These are phyloP conservation scores for Diplodia sapinea DNA, from an alignment of 2,329 filamentous ascomycete species.

Conservation along the genomic window DNA sequence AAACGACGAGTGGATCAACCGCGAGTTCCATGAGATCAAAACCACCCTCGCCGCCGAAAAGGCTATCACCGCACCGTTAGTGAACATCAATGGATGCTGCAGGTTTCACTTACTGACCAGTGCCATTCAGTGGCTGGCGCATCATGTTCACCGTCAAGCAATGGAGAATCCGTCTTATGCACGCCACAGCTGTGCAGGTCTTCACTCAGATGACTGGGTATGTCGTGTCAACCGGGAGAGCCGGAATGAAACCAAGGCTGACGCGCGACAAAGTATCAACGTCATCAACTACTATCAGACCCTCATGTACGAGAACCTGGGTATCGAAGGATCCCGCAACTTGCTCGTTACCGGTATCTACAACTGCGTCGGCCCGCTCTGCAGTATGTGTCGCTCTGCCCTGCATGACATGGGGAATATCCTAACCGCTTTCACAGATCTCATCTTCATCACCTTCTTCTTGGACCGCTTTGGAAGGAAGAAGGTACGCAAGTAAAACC, in stretches of 20 bases:
- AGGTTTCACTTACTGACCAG: slow-evolving; percentile 11
- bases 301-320: slow-evolving; percentile 63
- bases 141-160: slow-evolving; percentile 64
- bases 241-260: not conserved
- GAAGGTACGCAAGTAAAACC: not conserved
- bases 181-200: slow-evolving; percentile 67
- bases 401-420: not conserved
- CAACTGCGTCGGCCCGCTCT: slow-evolving; percentile 63
- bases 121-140: slow-evolving; percentile 51
- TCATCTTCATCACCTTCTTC: slow-evolving; percentile 65
- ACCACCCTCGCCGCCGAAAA: slow-evolving; percentile 66
- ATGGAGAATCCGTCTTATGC: slow-evolving; percentile 67
- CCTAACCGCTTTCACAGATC: slow-evolving; percentile 42
- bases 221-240: slow-evolving; percentile 1
- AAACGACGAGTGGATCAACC: slow-evolving; percentile 64
- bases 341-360: slow-evolving; percentile 66
- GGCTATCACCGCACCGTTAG: slow-evolving; percentile 54
- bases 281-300: slow-evolving; percentile 69
- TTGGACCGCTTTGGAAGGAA: slow-evolving; percentile 57
- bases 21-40: slow-evolving; percentile 66
- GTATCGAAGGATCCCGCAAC: slow-evolving; percentile 60
- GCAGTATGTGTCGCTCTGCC: slow-evolving; percentile 38
- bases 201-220: slow-evolving; percentile 69
- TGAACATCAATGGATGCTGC: not conserved
- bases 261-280: slow-evolving; percentile 46